A percentile compares a stretch with the other conserved stretches of the same genome.
Conservation (phyloP, 345 rosid genomes). For the Ceriops tagal region DNA sequence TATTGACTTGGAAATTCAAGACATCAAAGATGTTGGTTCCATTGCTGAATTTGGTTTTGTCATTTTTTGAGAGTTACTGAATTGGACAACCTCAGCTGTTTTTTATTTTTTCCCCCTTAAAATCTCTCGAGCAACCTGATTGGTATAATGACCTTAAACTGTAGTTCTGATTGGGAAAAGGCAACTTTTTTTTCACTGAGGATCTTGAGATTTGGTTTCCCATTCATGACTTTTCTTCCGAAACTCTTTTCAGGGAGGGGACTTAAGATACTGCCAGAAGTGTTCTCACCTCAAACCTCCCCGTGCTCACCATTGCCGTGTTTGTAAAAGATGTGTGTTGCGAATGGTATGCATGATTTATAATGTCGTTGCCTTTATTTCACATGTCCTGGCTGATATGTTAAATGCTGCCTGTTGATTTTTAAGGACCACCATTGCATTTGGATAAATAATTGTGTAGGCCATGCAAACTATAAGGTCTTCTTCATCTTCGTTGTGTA, state of each 20-base stretch:
- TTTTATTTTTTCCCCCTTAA: neutral
- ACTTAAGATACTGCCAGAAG: slow-evolving; percentile 87
- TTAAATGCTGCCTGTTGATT: slow-evolving; percentile 45
- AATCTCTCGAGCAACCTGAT: neutral
- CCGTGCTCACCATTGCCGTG: slow-evolving; percentile 92
- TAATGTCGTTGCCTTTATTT: slow-evolving; percentile 14
- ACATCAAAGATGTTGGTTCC: neutral
- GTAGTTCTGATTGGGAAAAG: neutral
- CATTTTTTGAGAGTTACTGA: neutral
- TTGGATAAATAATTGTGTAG: slow-evolving; percentile 94
- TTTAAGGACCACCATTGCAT: slow-evolving; percentile 94
- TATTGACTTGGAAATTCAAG: neutral
- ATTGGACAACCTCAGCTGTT: neutral
- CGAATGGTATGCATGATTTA: slow-evolving; percentile 62
- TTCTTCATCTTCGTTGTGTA: slow-evolving; percentile 76
- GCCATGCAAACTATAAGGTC: slow-evolving; percentile 87
- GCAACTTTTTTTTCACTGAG: neutral
- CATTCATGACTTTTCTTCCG: slow-evolving; percentile 9
- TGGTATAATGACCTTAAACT: neutral
- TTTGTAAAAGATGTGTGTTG: slow-evolving; percentile 87
- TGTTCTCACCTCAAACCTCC: slow-evolving; percentile 86
- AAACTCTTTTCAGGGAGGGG: slow-evolving; percentile 70
- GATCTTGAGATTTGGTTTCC: neutral
- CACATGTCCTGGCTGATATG: slow-evolving; percentile 23
- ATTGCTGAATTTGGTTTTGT: neutral